Evolutionary conservation across 495 filamentous ascomycete genomes (phyloP).

Genomic region (Penicillium salamii): DNA sequence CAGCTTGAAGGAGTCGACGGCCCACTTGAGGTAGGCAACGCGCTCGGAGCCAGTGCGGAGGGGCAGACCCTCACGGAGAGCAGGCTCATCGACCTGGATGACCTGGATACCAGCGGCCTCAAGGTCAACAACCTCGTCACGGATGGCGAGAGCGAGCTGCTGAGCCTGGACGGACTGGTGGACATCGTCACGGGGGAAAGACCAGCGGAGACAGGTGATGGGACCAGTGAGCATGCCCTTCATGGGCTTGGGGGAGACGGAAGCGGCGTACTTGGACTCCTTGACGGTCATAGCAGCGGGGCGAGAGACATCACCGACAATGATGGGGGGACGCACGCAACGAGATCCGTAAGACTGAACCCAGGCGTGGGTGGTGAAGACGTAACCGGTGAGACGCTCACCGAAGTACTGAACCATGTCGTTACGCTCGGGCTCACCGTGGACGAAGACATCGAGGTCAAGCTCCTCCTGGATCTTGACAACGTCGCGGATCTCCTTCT

Average conservation of each 20-base stretch:
- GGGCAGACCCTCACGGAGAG: conserved; percentile 97
- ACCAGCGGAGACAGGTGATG: conserved; percentile 98
- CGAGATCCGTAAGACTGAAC: conserved; percentile 97
- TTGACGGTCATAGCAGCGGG: conserved; percentile 98
- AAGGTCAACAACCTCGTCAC: conserved; percentile 96
- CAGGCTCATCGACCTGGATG: conserved; percentile 99
- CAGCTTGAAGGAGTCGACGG: conserved; percentile 94
- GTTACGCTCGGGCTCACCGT: conserved; percentile 98
- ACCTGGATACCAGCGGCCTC: conserved; percentile 93
- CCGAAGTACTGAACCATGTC: conserved; percentile 99
- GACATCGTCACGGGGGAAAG: conserved; percentile 98
- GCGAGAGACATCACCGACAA: conserved; percentile 96
- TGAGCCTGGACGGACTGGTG: conserved; percentile 98
- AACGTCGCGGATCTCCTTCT: conserved; percentile 91
- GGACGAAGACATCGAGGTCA: conserved; percentile 91
- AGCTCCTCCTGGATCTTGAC: conserved; percentile 98
- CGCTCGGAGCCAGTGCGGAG: conserved; percentile 89
- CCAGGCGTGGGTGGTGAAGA: conserved; percentile 98
- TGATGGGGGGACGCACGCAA: conserved; percentile 95
- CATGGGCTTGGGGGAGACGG: conserved; percentile 96
- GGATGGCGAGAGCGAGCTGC: conserved; percentile 96
- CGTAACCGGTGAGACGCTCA: conserved; percentile 93
- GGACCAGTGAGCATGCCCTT: conserved; percentile 99
- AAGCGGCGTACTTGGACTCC: conserved; percentile 97
- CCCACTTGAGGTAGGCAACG: conserved; percentile 92